phyloP scores from a whole-genome alignment of 106 monocot genomes.

The Chionographis japonica region DNA sequence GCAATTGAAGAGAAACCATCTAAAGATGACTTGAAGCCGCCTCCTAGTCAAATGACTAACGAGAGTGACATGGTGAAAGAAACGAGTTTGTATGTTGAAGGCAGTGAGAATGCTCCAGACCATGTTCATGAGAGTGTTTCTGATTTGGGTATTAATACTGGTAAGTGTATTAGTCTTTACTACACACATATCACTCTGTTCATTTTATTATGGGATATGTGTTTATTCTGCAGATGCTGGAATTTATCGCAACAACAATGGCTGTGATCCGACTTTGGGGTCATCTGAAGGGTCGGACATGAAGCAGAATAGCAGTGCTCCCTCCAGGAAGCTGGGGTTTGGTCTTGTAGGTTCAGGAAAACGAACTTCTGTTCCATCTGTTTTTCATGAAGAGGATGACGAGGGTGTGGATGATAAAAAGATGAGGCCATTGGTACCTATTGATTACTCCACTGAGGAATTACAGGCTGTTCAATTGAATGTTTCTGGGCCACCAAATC shows the following conservation, averaged over 20 bases:
- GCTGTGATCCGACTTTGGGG: constrained; percentile 19
- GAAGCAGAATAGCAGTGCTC: constrained; percentile 56
- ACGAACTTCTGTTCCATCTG: constrained; percentile 72
- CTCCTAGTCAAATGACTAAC: constrained; percentile 11
- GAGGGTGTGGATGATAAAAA: constrained; percentile 84
- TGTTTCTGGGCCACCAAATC: constrained; percentile 41
- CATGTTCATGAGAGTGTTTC: constrained; percentile 15
- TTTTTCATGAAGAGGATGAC: constrained; percentile 88
- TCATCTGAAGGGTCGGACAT: constrained; percentile 27
- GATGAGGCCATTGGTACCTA: constrained; percentile 94
- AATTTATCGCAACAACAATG: constrained; percentile 20
- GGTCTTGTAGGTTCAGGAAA: constrained; percentile 81
- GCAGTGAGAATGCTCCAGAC: constrained; percentile 2
- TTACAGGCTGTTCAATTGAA: constrained; percentile 60
- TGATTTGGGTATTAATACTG: constrained; percentile 12
- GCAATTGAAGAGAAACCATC: constrained; percentile 50
- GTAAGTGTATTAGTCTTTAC: constrained; percentile 14
- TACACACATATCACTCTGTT: not conserved
- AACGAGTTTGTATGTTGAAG: constrained; percentile 24
- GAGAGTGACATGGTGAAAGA: constrained; percentile 22
- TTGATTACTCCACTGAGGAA: constrained; percentile 98
- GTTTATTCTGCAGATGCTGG: constrained; percentile 37
- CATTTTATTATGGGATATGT: not conserved
- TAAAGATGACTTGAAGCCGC: constrained; percentile 24
- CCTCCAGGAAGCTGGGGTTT: constrained; percentile 82